phyloP scores from a whole-genome alignment of 306 rosid species.

The Fragaria vesca region DNA sequence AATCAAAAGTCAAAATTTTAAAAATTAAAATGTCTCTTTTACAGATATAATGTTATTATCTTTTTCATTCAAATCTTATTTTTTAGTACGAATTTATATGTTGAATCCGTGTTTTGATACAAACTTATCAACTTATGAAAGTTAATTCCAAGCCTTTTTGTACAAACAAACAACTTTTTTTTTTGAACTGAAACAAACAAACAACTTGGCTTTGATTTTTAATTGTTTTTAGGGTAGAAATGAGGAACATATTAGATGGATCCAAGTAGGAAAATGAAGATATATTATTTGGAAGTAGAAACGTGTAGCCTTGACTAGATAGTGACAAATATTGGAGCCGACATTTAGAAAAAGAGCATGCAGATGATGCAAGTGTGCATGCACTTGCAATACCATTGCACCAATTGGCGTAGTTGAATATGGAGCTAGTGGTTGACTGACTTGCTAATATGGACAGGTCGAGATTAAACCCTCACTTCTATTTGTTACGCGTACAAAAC shows the following conservation, averaged over 20 bases:
- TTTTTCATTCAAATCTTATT: too few species aligned
- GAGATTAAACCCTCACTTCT: not conserved
- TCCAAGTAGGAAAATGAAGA: not conserved
- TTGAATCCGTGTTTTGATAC: too few species aligned
- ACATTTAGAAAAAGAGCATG: not conserved
- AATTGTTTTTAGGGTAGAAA: not conserved
- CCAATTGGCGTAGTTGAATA: not conserved
- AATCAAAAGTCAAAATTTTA: not conserved
- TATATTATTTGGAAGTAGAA: not conserved
- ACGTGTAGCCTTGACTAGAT: not conserved
- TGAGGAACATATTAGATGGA: not conserved
- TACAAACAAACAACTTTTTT: not conserved
- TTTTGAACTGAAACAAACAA: too few species aligned
- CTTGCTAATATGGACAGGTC: not conserved
- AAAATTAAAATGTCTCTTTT: not conserved
- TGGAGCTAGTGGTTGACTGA: not conserved
- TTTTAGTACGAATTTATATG: too few species aligned
- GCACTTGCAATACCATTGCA: not conserved
- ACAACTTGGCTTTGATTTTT: not conserved
- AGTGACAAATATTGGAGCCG: not conserved
- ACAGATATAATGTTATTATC: too few species aligned
- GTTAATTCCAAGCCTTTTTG: not conserved
- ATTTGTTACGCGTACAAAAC: not conserved
- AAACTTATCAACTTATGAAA: too few species aligned
- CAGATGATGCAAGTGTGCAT: not conserved